These are phyloP conservation scores for Prunus davidiana DNA, from an alignment of 306 rosid genomes.

Conservation along the genomic window DNA sequence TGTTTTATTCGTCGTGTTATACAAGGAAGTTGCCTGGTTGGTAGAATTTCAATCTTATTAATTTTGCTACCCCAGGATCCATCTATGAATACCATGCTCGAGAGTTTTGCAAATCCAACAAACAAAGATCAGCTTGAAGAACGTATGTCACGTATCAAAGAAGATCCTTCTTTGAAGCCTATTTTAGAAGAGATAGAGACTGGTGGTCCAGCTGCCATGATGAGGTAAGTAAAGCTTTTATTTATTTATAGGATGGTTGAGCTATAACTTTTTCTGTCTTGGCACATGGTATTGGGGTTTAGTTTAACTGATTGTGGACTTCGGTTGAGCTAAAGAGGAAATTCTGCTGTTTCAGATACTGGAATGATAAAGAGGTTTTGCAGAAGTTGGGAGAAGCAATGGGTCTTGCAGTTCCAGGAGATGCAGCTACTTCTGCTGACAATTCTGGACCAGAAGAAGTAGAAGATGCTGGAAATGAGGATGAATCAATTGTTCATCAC, in stretches of 20 bases:
- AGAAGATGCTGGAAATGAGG: constrained; percentile 82
- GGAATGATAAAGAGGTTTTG: constrained; percentile 62
- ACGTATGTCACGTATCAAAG: constrained; percentile 93
- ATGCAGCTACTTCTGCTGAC: constrained; percentile 33
- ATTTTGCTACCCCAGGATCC: constrained; percentile 67
- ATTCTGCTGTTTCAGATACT: constrained; percentile 54
- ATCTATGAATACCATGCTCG: constrained; percentile 82
- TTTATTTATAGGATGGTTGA: not conserved
- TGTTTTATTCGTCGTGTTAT: not conserved
- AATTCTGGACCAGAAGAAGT: constrained; percentile 50
- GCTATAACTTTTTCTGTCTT: constrained; percentile 11
- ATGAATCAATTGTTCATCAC: constrained; percentile 89
- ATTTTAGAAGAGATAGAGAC: constrained; percentile 93
- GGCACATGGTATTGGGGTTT: constrained; percentile 6
- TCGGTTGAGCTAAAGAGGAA: constrained; percentile 18
- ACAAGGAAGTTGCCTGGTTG: not conserved
- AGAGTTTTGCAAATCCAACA: constrained; percentile 73
- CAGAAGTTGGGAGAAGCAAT: constrained; percentile 26
- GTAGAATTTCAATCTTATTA: not conserved
- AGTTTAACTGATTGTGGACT: not conserved
- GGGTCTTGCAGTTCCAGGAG: constrained; percentile 20
- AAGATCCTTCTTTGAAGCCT: constrained; percentile 94
- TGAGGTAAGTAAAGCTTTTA: constrained; percentile 59
- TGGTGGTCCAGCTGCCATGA: constrained; percentile 98
- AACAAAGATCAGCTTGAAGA: constrained; percentile 91